phyloP scores from a whole-genome alignment of 257 asterid species.

The Gynochthodes officinalis region DNA sequence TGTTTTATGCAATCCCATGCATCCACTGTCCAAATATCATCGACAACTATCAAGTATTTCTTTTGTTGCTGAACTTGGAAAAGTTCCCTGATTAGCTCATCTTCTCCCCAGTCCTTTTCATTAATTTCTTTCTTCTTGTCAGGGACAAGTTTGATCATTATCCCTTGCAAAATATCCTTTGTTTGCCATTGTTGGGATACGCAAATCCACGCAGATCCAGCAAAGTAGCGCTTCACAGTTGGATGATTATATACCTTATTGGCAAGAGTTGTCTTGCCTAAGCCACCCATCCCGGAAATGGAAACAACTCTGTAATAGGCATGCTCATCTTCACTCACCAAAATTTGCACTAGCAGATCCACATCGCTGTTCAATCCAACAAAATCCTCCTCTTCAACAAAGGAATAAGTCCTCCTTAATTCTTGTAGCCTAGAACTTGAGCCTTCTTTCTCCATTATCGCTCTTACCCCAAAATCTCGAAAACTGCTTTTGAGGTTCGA shows the following conservation, averaged over 20 bases:
- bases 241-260: background rate
- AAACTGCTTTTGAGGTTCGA: background rate
- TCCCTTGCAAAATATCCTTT: background rate
- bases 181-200: conserved; percentile 4
- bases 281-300: conserved; percentile 2
- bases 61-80: background rate
- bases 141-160: background rate
- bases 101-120: background rate
- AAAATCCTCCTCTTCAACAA: background rate
- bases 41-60: background rate
- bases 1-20: background rate
- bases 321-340: conserved; percentile 8
- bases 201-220: background rate
- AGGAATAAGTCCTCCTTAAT: conserved; percentile 7
- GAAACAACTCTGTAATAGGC: conserved; percentile 1
- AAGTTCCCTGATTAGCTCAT: background rate
- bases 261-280: conserved; percentile 7
- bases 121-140: background rate
- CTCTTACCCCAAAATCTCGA: background rate
- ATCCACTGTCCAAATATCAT: background rate
- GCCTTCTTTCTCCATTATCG: conserved; percentile 1
- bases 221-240: background rate
- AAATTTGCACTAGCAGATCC: background rate
- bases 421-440: conserved; percentile 1
- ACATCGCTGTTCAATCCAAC: conserved; percentile 9